Evolutionary conservation across 2,329 filamentous ascomycete genomes (phyloP), one percentile per base, ranked within the genome.

Genomic region (Alternaria ventricosa): DNA sequence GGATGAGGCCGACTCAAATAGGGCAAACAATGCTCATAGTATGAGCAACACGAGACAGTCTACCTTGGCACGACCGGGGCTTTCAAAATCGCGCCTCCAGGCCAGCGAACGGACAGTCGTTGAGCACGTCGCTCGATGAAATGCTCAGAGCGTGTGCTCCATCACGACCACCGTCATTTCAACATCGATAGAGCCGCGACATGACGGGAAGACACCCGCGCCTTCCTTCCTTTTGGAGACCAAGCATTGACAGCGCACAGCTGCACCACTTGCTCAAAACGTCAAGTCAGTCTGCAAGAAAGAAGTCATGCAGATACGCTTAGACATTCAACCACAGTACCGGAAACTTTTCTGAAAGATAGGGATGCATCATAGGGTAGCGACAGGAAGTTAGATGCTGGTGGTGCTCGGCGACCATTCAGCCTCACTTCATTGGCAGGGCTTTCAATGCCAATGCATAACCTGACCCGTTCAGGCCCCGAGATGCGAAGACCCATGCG

Each of bases 71-170:
- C 70, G 75, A 55, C 73, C 75, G 1, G 68, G 64, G 18, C 55
- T 75, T 12, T 51, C 57, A 56, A 68, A 68, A 2, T 55, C 55
- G 15, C 69, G 65, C 33, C 55, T 67, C 36, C 60, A 63, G 5
- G 73, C 70, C 28, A 78, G 77, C 33, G 72, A 79, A 61, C 67
- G 66, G 63, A 78, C 75, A 1, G 61, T 77, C 12, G 71, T 68
- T 11, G 57, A 67, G 45, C 53, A 49, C n/a, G 46, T 46, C 11
- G 15, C 57, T 41, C 62, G 50, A 50, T 66, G 65, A 71, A 57
- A 23, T 10, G n/a, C 28, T 11, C 6, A 55, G 6, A 12, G 44
- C 10, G 27, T 44, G 47, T 33, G 43, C 30, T 44, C 33, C 56
- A 57, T 55, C 18, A 54, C 36, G 30, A 57, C 11, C 43, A 55